phyloP scores from a whole-genome alignment of 2,329 filamentous ascomycete genomes.

The Nothophoma quercina region DNA sequence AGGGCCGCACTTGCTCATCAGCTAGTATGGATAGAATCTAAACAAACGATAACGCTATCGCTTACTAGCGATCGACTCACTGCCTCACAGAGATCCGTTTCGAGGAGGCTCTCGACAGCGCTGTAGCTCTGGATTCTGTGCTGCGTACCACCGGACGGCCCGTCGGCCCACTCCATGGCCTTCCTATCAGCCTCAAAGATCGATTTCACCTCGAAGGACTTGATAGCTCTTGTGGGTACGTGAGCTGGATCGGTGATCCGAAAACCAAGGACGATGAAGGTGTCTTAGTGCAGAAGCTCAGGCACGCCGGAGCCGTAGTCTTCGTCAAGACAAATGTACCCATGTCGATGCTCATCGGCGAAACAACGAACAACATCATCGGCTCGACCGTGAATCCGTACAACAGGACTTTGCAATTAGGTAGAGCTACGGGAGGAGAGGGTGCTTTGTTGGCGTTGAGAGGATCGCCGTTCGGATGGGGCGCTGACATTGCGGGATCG shows the following conservation, averaged over 20 bases:
- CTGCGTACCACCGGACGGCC: constrained; percentile 41
- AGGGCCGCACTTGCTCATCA: too few species aligned
- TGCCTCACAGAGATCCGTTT: constrained; percentile 49
- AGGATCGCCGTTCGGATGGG: too few species aligned
- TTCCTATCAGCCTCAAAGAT: constrained; percentile 65
- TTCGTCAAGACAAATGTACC: constrained; percentile 60
- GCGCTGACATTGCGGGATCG: too few species aligned
- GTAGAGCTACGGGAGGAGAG: neutral
- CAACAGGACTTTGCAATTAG: neutral
- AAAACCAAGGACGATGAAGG: neutral
- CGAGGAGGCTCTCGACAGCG: constrained; percentile 41
- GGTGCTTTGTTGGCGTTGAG: neutral
- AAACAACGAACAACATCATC: neutral
- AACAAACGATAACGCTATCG: too few species aligned
- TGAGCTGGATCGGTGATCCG: constrained; percentile 41
- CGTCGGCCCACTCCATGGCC: constrained; percentile 58
- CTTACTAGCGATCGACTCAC: too few species aligned
- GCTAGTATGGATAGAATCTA: too few species aligned
- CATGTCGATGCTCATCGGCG: constrained; percentile 44
- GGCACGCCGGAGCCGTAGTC: constrained; percentile 52
- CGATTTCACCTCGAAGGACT: constrained; percentile 64
- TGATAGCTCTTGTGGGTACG: constrained; percentile 65
- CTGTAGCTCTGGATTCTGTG: constrained; percentile 40
- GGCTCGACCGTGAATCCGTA: neutral
- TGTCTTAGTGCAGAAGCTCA: constrained; percentile 26